Percentiles rank a stretch among this genome's conserved stretches.
Conservation (phyloP, 2,329 filamentous ascomycete genomes). For the Talaromyces piceae region DNA sequence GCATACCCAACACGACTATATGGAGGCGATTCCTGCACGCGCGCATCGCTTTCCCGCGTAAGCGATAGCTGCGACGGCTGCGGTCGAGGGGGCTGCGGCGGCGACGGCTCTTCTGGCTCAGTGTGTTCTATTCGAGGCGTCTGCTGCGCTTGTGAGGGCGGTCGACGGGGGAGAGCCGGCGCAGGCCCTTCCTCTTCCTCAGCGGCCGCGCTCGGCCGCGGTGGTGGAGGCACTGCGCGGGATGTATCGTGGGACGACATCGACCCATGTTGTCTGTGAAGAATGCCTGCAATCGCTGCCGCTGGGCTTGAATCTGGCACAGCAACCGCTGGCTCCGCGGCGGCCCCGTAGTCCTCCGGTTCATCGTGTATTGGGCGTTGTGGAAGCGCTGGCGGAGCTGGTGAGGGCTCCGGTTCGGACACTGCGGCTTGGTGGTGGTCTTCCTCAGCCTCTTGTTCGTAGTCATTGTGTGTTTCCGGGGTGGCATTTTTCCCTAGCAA, state of each 20-base stretch:
- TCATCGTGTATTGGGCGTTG: constrained; percentile 17
- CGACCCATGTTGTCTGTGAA: constrained; percentile 34
- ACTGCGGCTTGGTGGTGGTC: constrained; percentile 14
- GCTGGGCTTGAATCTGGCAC: constrained; percentile 47
- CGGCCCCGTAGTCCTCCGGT: constrained; percentile 14
- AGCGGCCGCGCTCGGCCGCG: constrained; percentile 51
- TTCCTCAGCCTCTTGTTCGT: constrained; percentile 37
- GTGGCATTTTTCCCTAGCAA: constrained; percentile 39
- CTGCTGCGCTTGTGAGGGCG: constrained; percentile 52
- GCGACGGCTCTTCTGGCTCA: constrained; percentile 29
- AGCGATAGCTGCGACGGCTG: constrained; percentile 43
- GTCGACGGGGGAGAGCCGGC: constrained; percentile 57
- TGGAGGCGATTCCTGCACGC: constrained; percentile 48
- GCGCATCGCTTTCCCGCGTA: constrained; percentile 28
- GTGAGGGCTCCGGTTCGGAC: constrained; percentile 16
- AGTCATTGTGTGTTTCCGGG: constrained; percentile 14
- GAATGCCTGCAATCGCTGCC: constrained; percentile 44
- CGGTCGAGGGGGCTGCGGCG: constrained; percentile 35
- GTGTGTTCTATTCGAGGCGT: constrained; percentile 2
- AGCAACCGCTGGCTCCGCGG: constrained; percentile 29
- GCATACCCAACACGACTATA: constrained; percentile 41
- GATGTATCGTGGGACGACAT: constrained; percentile 21
- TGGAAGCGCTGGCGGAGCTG: constrained; percentile 8
- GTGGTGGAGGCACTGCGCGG: constrained; percentile 27
- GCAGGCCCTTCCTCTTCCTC: constrained; percentile 56